phyloP scores from a whole-genome alignment of 2,329 filamentous ascomycete genomes.

The Cephalotrichum gorgonifer region DNA sequence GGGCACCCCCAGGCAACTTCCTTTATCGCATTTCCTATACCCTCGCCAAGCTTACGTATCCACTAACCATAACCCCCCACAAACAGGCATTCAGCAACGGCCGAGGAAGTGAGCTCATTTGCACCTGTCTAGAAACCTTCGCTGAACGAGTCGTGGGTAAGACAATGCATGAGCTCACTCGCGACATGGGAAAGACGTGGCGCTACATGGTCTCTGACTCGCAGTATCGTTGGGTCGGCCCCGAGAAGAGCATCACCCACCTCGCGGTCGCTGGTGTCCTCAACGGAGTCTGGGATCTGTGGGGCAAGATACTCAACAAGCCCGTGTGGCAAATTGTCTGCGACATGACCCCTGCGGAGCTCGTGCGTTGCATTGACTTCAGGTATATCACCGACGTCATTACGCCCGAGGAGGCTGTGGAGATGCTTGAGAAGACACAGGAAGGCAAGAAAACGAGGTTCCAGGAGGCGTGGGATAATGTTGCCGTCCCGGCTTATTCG shows the following conservation, averaged over 20 bases:
- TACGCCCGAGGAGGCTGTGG: slow-evolving; percentile 54
- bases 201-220: slow-evolving; percentile 58
- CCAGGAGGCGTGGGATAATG: slow-evolving; percentile 46
- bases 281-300: slow-evolving; percentile 63
- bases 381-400: slow-evolving; percentile 61
- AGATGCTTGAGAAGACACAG: slow-evolving; percentile 46
- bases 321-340: slow-evolving; percentile 60
- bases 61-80: neutral
- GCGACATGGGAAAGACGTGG: slow-evolving; percentile 60
- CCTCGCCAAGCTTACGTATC: too few species aligned
- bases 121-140: slow-evolving; percentile 6
- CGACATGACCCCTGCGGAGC: slow-evolving; percentile 58
- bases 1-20: neutral
- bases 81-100: slow-evolving; percentile 7
- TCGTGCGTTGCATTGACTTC: slow-evolving; percentile 60
- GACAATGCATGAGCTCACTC: slow-evolving; percentile 8
- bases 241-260: slow-evolving; percentile 63
- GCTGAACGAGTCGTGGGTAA: slow-evolving; percentile 6
- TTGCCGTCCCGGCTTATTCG: slow-evolving; percentile 58
- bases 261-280: slow-evolving; percentile 57
- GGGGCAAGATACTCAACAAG: slow-evolving; percentile 55
- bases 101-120: slow-evolving; percentile 6
- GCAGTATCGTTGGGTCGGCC: slow-evolving; percentile 61
- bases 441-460: slow-evolving; percentile 47
- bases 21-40: too few species aligned